Percentiles rank a stretch among this genome's conserved stretches.
phyloP scores from a whole-genome alignment of 441 rosid species.

The Pelargonium cotyledonis region DNA sequence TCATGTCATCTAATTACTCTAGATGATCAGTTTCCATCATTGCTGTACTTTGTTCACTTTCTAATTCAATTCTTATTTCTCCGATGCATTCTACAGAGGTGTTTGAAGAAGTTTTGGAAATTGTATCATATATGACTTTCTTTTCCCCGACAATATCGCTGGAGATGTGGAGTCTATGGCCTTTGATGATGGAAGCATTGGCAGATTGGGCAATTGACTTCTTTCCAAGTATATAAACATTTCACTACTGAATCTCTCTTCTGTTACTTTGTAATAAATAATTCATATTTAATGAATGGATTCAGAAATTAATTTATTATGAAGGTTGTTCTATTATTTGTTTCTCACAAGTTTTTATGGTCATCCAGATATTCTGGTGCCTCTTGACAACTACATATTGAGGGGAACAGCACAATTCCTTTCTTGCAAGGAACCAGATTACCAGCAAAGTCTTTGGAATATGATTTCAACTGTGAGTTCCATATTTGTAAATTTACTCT shows the following conservation, averaged over 20 bases:
- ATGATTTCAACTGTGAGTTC: constrained; percentile 76
- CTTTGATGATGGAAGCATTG: constrained; percentile 83
- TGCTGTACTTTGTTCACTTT: not conserved
- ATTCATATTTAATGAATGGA: not conserved
- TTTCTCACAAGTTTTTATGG: constrained; percentile 19
- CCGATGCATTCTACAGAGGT: constrained; percentile 56
- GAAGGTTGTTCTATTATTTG: not conserved
- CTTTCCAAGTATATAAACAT: constrained; percentile 69
- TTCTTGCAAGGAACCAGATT: constrained; percentile 77
- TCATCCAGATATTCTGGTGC: constrained; percentile 80
- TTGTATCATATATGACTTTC: constrained; percentile 87
- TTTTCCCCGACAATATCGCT: constrained; percentile 89
- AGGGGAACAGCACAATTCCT: constrained; percentile 85
- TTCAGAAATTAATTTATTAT: not conserved
- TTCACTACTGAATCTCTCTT: not conserved
- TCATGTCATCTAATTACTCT: too few species aligned
- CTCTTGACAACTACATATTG: constrained; percentile 84
- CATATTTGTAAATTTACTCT: constrained; percentile 14
- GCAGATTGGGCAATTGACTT: constrained; percentile 97
- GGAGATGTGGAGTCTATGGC: constrained; percentile 99
- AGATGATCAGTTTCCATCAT: not conserved
- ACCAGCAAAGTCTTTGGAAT: constrained; percentile 94
- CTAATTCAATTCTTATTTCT: not conserved
- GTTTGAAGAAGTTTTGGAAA: constrained; percentile 97
- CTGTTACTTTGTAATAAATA: not conserved